Conservation (phyloP, 129 eudicot genomes). For the Flaveria bidentis region DNA sequence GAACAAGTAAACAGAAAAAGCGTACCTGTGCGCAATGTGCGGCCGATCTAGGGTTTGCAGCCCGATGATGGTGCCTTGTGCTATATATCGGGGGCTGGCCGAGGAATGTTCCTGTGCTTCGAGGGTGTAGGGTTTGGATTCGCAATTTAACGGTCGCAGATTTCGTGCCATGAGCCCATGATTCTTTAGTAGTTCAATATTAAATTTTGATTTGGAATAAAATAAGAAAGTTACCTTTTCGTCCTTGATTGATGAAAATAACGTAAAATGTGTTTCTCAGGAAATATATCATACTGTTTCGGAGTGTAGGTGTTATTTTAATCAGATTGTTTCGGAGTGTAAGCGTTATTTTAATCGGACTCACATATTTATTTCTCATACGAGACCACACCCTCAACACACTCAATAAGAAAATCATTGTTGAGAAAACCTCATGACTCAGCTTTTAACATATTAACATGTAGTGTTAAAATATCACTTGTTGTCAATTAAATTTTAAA, state of each 20-base stretch:
- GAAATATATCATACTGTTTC: too few species aligned
- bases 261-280: neutral
- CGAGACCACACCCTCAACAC: too few species aligned
- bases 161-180: neutral
- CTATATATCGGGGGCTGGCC: neutral
- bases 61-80: neutral
- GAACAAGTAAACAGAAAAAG: neutral
- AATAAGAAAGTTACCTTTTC: too few species aligned
- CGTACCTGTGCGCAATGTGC: constrained; percentile 3
- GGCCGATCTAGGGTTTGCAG: constrained; percentile 21
- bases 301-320: too few species aligned
- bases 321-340: too few species aligned
- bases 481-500: too few species aligned
- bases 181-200: neutral
- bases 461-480: too few species aligned
- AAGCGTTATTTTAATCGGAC: too few species aligned
- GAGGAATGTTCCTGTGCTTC: constrained; percentile 3
- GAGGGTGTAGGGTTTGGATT: constrained; percentile 10
- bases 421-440: too few species aligned
- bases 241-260: neutral
- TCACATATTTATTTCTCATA: too few species aligned
- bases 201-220: too few species aligned
- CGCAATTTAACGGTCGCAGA: neutral
- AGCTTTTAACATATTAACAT: neutral
- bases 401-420: too few species aligned